A percentile compares a stretch with the other conserved stretches of the same genome.
Conservation (phyloP, 352 stramenopile species). For the Blastocystis sp. region DNA sequence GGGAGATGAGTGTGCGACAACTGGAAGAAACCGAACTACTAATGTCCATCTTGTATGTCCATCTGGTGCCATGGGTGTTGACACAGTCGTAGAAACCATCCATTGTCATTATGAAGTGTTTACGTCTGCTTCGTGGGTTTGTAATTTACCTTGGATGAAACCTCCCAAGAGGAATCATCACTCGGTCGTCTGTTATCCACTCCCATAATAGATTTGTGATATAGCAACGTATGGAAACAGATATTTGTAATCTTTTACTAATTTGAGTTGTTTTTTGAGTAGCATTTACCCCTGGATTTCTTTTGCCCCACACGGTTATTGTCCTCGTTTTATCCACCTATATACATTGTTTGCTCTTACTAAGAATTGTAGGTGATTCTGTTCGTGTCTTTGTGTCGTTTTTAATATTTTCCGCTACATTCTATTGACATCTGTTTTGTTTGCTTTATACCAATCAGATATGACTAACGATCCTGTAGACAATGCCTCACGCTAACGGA, state of each 20-base stretch:
- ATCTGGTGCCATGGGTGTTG: neutral
- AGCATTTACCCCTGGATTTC: neutral
- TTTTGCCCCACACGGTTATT: neutral
- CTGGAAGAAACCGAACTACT: neutral
- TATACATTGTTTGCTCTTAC: slow-evolving; percentile 38
- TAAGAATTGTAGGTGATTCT: slow-evolving; percentile 14
- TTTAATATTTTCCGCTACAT: neutral
- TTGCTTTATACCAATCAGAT: neutral
- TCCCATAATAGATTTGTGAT: neutral
- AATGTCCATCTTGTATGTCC: slow-evolving; percentile 28
- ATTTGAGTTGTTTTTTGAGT: neutral
- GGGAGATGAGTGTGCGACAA: slow-evolving; percentile 39
- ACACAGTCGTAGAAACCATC: neutral
- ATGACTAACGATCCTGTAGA: slow-evolving; percentile 63
- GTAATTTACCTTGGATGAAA: slow-evolving; percentile 44
- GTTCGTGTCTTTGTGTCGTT: neutral
- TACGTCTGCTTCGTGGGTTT: neutral
- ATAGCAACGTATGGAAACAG: neutral
- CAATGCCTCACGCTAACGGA: slow-evolving; percentile 98
- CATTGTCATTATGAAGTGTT: slow-evolving; percentile 30
- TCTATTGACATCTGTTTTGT: neutral
- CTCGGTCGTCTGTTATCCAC: neutral
- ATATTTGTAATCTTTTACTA: neutral
- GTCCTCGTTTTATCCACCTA: neutral
- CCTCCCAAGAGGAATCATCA: neutral